Conservation (phyloP, 164 flowering plant genomes). For the Aristolochia contorta region DNA sequence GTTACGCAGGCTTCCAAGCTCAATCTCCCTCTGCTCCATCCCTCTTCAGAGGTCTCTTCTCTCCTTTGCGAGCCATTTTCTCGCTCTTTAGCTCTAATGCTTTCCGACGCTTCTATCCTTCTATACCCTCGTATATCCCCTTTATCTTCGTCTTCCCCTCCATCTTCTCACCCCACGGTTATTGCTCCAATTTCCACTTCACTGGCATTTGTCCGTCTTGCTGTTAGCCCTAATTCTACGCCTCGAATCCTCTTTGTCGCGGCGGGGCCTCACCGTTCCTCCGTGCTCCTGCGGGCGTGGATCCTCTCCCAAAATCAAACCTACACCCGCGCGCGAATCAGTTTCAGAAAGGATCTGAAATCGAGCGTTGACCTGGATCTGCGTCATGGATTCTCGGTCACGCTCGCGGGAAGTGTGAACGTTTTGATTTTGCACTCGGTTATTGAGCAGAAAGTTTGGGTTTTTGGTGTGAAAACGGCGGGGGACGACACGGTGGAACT, state of each 20-base stretch:
- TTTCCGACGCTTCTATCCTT: constrained; percentile 58
- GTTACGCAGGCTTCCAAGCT: constrained; percentile 45
- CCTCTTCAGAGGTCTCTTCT: constrained; percentile 34
- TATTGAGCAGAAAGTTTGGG: constrained; percentile 50
- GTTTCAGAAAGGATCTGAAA: constrained; percentile 27
- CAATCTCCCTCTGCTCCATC: constrained; percentile 28
- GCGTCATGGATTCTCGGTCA: constrained; percentile 50
- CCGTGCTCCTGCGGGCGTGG: constrained; percentile 50
- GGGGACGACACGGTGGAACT: constrained; percentile 31
- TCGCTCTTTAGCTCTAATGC: constrained; percentile 52
- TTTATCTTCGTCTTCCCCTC: constrained; percentile 14
- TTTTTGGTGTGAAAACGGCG: constrained; percentile 44
- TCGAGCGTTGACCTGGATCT: constrained; percentile 41
- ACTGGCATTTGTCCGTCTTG: constrained; percentile 48
- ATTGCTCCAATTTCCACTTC: constrained; percentile 48
- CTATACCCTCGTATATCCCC: constrained; percentile 36
- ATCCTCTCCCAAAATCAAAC: constrained; percentile 16
- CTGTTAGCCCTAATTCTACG: constrained; percentile 12
- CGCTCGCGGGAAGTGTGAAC: constrained; percentile 48
- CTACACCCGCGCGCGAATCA: constrained; percentile 27
- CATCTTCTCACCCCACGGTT: constrained; percentile 20
- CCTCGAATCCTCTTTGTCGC: constrained; percentile 36
- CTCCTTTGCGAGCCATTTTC: constrained; percentile 57
- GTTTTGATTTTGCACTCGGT: constrained; percentile 48
- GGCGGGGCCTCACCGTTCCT: constrained; percentile 47